Evolutionary conservation across 805 yeast genomes (phyloP).

Genomic region (Schwanniomyces pseudopolymorphus): DNA sequence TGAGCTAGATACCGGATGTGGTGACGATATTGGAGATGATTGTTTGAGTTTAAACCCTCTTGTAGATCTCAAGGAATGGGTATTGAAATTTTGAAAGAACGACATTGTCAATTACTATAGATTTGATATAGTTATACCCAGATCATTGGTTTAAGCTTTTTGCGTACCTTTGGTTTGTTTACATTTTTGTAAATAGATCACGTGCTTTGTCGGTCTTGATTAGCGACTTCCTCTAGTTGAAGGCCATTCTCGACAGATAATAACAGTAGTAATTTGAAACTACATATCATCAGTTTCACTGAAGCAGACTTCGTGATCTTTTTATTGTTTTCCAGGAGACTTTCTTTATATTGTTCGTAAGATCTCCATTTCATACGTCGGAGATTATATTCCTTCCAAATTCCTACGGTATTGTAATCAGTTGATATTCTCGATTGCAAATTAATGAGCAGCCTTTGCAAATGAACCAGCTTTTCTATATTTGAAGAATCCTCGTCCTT

Average conservation of each 20-base stretch:
- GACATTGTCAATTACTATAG: conserved; percentile 22
- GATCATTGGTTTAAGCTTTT: neutral
- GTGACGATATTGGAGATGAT: conserved; percentile 38
- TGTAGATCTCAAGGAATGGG: conserved; percentile 41
- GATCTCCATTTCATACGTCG: conserved; percentile 1
- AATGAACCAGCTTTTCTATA: neutral
- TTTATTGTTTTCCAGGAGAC: neutral
- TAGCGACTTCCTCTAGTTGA: neutral
- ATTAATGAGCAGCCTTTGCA: conserved; percentile 1
- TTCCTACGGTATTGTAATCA: conserved; percentile 6
- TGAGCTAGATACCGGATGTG: conserved; percentile 35
- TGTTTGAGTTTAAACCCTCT: conserved; percentile 44
- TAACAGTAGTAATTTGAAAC: neutral
- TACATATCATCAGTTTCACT: neutral
- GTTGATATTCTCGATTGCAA: conserved; percentile 2
- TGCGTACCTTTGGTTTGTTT: neutral
- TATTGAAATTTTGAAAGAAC: conserved; percentile 44
- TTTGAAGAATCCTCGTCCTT: neutral
- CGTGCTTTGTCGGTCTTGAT: neutral
- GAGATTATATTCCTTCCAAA: conserved; percentile 7
- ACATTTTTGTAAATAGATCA: neutral
- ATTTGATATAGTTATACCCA: neutral
- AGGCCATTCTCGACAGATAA: neutral
- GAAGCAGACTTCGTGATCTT: neutral
- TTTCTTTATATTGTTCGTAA: conserved; percentile 2